These are phyloP conservation scores for Ascodesmis nigricans DNA, from an alignment of 495 filamentous ascomycete genomes.

Conservation along the genomic window DNA sequence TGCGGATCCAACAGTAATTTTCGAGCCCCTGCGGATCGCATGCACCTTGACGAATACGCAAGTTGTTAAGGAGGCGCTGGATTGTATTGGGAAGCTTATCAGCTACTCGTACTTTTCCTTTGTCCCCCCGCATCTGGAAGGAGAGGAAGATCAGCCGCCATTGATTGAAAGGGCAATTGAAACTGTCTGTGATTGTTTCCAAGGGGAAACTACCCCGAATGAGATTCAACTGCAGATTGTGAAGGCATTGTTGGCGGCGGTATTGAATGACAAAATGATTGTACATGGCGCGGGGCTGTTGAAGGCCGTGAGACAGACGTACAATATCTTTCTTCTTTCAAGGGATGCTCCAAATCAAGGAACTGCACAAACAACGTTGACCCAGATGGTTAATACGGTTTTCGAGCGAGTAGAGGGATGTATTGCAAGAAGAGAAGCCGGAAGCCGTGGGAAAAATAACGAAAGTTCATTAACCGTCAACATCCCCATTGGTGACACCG, in stretches of 20 bases:
- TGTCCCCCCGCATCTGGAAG: conserved; percentile 23
- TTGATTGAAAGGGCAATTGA: conserved; percentile 96
- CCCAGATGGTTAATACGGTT: conserved; percentile 96
- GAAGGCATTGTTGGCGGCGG: conserved; percentile 83
- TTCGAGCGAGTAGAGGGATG: conserved; percentile 86
- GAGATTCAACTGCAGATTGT: conserved; percentile 95
- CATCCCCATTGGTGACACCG: conserved; percentile 5
- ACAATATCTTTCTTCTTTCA: conserved; percentile 93
- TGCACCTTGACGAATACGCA: conserved; percentile 65
- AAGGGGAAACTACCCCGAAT: conserved; percentile 73
- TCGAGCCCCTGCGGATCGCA: conserved; percentile 70
- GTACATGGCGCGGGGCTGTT: conserved; percentile 91
- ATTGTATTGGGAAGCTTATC: conserved; percentile 96
- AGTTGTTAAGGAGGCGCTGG: conserved; percentile 70
- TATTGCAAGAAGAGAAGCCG: conserved; percentile 65
- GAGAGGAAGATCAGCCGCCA: conserved; percentile 32
- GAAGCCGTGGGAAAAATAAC: conserved; percentile 11
- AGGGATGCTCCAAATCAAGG: conserved; percentile 83
- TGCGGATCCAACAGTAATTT: conserved; percentile 69
- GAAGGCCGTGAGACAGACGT: conserved; percentile 95
- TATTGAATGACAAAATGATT: conserved; percentile 93
- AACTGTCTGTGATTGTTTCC: conserved; percentile 97
- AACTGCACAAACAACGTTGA: conserved; percentile 85
- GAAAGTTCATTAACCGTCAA: conserved; percentile 11
- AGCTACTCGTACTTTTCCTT: conserved; percentile 89